A percentile compares a stretch with the other conserved stretches of the same genome.
Evolutionary conservation across 1,139 yeast genomes (phyloP).

Genomic region (Pneumocystis oryctolagi): DNA sequence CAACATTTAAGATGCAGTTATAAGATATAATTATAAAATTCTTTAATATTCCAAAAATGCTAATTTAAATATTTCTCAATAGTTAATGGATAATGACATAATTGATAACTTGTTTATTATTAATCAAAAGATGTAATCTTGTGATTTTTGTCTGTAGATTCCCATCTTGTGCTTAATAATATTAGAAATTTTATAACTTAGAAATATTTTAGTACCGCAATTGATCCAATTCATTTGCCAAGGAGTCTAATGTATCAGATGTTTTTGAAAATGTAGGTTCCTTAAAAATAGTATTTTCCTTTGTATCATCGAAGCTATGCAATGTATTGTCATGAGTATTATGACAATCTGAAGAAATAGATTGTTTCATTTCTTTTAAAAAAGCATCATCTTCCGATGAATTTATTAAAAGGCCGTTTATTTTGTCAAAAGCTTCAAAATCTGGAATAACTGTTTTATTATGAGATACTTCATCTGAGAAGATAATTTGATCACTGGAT

Average conservation of each 20-base stretch:
- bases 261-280: not conserved
- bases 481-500: not conserved
- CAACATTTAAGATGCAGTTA: not conserved
- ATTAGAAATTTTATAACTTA: not conserved
- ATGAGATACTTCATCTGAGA: not conserved
- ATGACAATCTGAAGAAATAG: not conserved
- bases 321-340: not conserved
- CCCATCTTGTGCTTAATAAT: not conserved
- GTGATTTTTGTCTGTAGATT: not conserved
- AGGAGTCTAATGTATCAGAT: constrained; percentile 5
- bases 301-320: not conserved
- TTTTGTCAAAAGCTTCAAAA: not conserved
- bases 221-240: constrained; percentile 12
- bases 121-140: not conserved
- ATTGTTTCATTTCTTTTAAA: constrained; percentile 1
- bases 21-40: not conserved
- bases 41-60: not conserved
- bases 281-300: not conserved
- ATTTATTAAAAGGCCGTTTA: not conserved
- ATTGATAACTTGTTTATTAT: not conserved
- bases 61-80: not conserved
- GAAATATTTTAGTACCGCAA: constrained; percentile 1
- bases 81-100: not conserved
- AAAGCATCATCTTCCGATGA: not conserved
- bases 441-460: not conserved